These are phyloP conservation scores for Wallacemonas sp. DNA, from an alignment of 208 protist species.

Conservation along the genomic window DNA sequence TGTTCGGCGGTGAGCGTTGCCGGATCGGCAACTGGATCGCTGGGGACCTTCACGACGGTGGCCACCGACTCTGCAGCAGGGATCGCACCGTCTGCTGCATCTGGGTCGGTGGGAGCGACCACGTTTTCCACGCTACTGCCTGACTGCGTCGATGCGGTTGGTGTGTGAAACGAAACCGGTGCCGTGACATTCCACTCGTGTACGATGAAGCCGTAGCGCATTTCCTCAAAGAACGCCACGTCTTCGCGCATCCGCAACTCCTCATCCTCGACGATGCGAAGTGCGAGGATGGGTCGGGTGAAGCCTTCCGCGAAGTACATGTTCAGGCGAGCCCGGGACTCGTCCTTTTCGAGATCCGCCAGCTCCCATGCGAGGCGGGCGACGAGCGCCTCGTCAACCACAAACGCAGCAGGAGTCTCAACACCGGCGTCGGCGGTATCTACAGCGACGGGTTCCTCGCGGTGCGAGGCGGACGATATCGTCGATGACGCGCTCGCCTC, in stretches of 20 bases:
- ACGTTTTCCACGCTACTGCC: no score
- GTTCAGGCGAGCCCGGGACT: background rate
- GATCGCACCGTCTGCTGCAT: no score
- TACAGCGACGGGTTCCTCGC: no score
- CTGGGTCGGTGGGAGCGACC: no score
- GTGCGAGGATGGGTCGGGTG: background rate
- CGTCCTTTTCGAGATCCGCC: slow-evolving; percentile 3
- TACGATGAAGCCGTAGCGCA: background rate
- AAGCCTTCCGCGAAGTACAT: slow-evolving; percentile 5
- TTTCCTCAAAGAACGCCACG: slow-evolving; percentile 1
- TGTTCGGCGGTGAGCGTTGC: no score
- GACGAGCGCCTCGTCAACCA: background rate
- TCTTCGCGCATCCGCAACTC: background rate
- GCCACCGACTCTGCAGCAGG: no score
- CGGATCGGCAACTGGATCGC: no score
- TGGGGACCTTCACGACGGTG: no score
- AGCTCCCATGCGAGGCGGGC: background rate
- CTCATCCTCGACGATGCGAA: slow-evolving; percentile 1
- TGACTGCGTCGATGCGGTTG: background rate
- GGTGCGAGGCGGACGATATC: background rate
- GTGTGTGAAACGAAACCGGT: background rate
- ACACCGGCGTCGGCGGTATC: no score
- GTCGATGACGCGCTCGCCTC: no score
- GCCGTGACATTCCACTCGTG: slow-evolving; percentile 10
- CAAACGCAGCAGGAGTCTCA: no score